A percentile compares a stretch with the other conserved stretches of the same genome.
Conservation (phyloP, 1,284 basidiomycete genomes). For the Lignosus rhinocerotis region DNA sequence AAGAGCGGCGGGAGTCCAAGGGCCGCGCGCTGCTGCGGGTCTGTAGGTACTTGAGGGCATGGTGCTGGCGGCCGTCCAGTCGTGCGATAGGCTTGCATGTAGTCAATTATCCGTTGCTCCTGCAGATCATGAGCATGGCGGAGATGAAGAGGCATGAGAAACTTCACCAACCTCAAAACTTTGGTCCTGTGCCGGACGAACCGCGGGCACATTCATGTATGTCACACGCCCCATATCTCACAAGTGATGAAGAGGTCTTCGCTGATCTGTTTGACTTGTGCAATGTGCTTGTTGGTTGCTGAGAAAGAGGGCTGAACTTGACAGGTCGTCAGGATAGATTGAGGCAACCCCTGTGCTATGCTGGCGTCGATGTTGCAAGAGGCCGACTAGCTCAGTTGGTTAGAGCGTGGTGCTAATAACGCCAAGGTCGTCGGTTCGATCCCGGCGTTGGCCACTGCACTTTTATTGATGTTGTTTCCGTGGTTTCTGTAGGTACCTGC, state of each 20-base stretch:
- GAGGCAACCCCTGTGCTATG: no score
- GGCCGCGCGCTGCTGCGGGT: constrained; percentile 36
- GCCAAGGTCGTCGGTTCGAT: constrained; percentile 22
- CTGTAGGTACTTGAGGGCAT: constrained; percentile 41
- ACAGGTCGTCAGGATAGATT: no score
- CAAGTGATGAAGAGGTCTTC: not conserved
- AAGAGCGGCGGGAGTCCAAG: constrained; percentile 48
- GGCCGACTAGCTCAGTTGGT: constrained; percentile 21
- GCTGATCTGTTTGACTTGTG: no score
- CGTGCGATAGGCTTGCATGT: constrained; percentile 42
- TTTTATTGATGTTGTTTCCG: no score
- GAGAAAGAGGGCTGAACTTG: no score
- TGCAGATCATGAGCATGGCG: constrained; percentile 25
- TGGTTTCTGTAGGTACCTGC: no score
- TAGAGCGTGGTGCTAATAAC: constrained; percentile 21
- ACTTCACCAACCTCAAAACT: constrained; percentile 32
- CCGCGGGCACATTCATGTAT: constrained; percentile 29
- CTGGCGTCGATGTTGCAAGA: no score
- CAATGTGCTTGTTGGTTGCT: no score
- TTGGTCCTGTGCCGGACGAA: constrained; percentile 21
- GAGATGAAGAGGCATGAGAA: not conserved
- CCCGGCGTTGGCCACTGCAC: constrained; percentile 14
- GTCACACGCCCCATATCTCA: constrained; percentile 11
- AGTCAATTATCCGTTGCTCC: constrained; percentile 51
- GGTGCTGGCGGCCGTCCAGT: constrained; percentile 47